phyloP scores from a whole-genome alignment of 75 land plant species.

The Gnetum montanum region DNA sequence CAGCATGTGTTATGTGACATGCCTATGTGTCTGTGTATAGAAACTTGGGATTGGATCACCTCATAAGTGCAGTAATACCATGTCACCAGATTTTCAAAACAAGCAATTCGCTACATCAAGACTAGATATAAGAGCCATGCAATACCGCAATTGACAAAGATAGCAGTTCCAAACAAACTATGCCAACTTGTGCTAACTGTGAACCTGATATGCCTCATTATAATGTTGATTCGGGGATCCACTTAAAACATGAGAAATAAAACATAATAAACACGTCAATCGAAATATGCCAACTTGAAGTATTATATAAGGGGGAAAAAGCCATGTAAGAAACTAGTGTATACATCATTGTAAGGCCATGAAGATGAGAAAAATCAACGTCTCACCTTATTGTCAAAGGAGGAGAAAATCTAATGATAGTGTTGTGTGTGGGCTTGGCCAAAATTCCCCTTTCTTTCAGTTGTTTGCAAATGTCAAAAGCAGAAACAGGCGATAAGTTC shows the following conservation, averaged over 20 bases:
- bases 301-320: not conserved
- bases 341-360: not conserved
- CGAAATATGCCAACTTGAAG: not conserved
- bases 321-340: not conserved
- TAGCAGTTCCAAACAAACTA: too few relatives aligned
- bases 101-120: too few relatives aligned
- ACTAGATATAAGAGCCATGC: too few relatives aligned
- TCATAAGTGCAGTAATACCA: too few relatives aligned
- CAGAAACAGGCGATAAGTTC: conserved; percentile 53
- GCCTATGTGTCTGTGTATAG: too few relatives aligned
- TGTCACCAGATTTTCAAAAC: too few relatives aligned
- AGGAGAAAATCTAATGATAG: conserved; percentile 92
- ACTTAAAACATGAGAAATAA: not conserved
- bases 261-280: not conserved
- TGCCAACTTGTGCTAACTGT: not conserved
- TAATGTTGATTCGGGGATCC: not conserved
- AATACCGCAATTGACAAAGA: too few relatives aligned
- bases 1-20: too few relatives aligned
- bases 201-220: not conserved
- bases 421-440: conserved; percentile 96
- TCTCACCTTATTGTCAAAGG: conserved; percentile 84
- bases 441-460: conserved; percentile 95
- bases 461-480: conserved; percentile 84
- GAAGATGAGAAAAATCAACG: too few relatives aligned
- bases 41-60: too few relatives aligned